Evolutionary conservation across 495 filamentous ascomycete species (phyloP), one percentile per base, ranked within the genome.

Genomic region (Xylona heveae): DNA sequence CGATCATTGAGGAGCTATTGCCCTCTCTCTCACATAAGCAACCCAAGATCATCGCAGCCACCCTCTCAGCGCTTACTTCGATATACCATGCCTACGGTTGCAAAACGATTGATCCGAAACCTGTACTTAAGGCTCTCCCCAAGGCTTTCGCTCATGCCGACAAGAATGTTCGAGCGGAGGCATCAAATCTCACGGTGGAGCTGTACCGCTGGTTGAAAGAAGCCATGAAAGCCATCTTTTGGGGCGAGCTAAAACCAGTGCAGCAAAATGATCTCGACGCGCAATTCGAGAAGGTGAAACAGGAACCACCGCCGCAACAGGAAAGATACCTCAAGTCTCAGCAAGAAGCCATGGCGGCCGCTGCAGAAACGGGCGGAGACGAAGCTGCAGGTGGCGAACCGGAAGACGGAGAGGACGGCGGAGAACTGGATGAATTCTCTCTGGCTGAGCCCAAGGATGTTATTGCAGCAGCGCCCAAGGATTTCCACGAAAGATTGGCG

Each of bases 191-290:
- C 19, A 74, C 83, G 0, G 84, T 93, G 30, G 90, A 95, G 44
- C 67, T 99, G 27, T 99, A 95, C 53, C 62, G 90, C 49, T 99
- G 90, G 90, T 64, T 99, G 19, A 75, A 80, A 37, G 90, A 99
- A 35, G 90, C 84, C 2, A 95, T 99, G 66, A 99, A 99, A 49
- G 80, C 85, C 12, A 71, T 93, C 48, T 99, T 99, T 48, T 99
- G 84, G 81, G 68, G 67, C 25, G 90, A 95, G 25, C 53, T 99
- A 37, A 99, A 99, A 50, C 79, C 83, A 2, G 83, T 90, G 1
- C 90, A 99, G 41, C 90, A 99, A 48, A 68, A 69, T 38, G 90
- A 99, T 48, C 50, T 99, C 33, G 90, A 99, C 41, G 80, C 85
- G 35, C 64, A 90, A 24, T 99, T 99, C 36, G 85, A 94, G 41